phyloP scores from a whole-genome alignment of 2,329 filamentous ascomycete genomes.

The Cryphonectria nitschkei region DNA sequence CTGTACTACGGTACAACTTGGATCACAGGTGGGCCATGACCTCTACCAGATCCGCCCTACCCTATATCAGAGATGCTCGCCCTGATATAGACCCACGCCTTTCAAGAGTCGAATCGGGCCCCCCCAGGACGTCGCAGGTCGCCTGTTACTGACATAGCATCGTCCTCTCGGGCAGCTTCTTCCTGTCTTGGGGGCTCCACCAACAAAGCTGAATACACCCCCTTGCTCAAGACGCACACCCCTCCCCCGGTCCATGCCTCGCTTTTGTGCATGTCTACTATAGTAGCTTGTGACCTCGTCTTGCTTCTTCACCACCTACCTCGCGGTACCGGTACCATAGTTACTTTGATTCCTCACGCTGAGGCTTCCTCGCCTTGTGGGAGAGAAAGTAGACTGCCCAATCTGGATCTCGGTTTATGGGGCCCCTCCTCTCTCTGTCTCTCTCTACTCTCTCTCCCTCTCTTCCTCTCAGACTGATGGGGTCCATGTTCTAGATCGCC shows the following conservation, averaged over 20 bases:
- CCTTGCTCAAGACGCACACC: slow-evolving; percentile 15
- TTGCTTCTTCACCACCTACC: slow-evolving; percentile 11
- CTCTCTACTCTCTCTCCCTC: not conserved
- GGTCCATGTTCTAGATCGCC: slow-evolving; percentile 25
- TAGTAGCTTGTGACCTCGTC: slow-evolving; percentile 19
- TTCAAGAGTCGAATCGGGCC: slow-evolving; percentile 15
- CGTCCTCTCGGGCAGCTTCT: slow-evolving; percentile 16
- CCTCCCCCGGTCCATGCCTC: slow-evolving; percentile 20
- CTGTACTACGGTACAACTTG: slow-evolving; percentile 4
- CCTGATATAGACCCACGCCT: slow-evolving; percentile 26
- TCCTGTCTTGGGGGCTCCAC: slow-evolving; percentile 18
- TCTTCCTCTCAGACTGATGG: slow-evolving; percentile 1
- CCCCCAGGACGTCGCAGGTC: slow-evolving; percentile 21
- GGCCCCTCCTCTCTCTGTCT: not conserved
- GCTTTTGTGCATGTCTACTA: slow-evolving; percentile 23
- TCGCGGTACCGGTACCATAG: slow-evolving; percentile 8
- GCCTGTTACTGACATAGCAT: slow-evolving; percentile 25
- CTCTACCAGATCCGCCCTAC: slow-evolving; percentile 25
- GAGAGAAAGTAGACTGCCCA: slow-evolving; percentile 27
- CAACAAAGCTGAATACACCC: slow-evolving; percentile 18
- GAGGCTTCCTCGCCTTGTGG: slow-evolving; percentile 27
- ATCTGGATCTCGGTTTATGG: slow-evolving; percentile 18
- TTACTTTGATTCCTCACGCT: slow-evolving; percentile 10
- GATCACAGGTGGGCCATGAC: slow-evolving; percentile 21
- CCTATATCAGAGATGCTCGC: slow-evolving; percentile 22